Base-by-base conservation (phyloP, 345 rosid genomes). In the Eucalyptus curtisii region DNA sequence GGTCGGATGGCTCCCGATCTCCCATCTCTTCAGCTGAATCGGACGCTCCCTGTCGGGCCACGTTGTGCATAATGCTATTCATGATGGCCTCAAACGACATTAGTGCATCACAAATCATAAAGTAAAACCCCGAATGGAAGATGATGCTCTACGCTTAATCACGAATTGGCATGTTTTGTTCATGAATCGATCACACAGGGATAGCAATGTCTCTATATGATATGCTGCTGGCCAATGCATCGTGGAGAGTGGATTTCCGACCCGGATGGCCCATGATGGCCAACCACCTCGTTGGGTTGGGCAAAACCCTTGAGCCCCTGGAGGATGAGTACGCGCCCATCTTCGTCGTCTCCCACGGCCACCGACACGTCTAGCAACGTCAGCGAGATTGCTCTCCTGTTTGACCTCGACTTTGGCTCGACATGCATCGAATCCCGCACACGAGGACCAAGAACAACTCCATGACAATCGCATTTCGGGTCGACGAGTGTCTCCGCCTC, bases 261-360 rank as follows among this genome's bases (percentile, higher is more conserved):
- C 6, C 97, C 98, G 44, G 96, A 97, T 37, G 98, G 98, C 90
- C 97, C 98, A 96, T 97, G 66, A 97, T 91, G 19, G 98, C 99
- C 95, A 94, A 89, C 92, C 92, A 96, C 94, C 92, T 96, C 88
- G 6, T 92, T 95, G 13, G 97, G 97, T 85, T 93, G 93, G 88
- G 97, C 97, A 91, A 50, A 94, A 31, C 99, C 99, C 25, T 47
- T 90, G 7, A 96, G 93, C 85, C 96, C 96, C 64, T 91, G 94
- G 44, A 97, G 86, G 92, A 97, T 93, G 89, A 91, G 94, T 0
- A 95, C 92, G 1, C 94, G 95, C 50, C 92, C 93, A 44, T 91
- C 89, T 2, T 95, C 95, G 68, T 93, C 93, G 88, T 93, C 95
- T 33, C 96, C 96, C 87, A 95, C 79, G 88, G 95, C 91, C 86